These are phyloP conservation scores for Candida tammaniensis DNA, from an alignment of 805 yeast species.

Conservation along the genomic window DNA sequence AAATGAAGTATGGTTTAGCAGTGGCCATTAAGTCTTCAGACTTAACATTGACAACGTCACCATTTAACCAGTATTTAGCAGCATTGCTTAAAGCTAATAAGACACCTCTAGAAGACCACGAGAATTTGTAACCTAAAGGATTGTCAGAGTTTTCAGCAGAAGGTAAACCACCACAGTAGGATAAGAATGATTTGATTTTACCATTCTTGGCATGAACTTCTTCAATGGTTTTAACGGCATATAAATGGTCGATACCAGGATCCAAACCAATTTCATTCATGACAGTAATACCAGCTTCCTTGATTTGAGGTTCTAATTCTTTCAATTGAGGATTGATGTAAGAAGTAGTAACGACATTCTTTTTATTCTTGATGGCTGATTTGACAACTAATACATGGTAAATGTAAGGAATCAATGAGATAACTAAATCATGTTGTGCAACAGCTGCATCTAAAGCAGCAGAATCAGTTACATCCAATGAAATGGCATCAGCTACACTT, in stretches of 20 bases:
- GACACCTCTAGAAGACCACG: constrained; percentile 99
- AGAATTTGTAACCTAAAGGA: constrained; percentile 97
- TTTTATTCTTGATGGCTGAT: constrained; percentile 86
- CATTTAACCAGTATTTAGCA: constrained; percentile 87
- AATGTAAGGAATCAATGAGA: constrained; percentile 94
- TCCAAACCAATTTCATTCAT: constrained; percentile 99
- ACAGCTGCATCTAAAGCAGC: constrained; percentile 76
- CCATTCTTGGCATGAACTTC: constrained; percentile 93
- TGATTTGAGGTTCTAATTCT: constrained; percentile 81
- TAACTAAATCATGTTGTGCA: constrained; percentile 75
- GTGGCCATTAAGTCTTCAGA: constrained; percentile 93
- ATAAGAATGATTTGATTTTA: constrained; percentile 87
- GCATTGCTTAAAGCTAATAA: constrained; percentile 90
- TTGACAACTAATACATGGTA: constrained; percentile 91
- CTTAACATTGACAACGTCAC: constrained; percentile 71
- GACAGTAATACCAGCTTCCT: constrained; percentile 93
- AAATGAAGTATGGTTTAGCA: constrained; percentile 92
- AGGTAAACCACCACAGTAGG: constrained; percentile 98
- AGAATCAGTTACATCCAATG: constrained; percentile 83
- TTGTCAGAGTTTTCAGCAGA: constrained; percentile 97
- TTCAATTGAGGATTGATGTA: constrained; percentile 90
- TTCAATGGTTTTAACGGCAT: constrained; percentile 96
- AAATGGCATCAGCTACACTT: constrained; percentile 71
- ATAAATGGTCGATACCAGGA: constrained; percentile 98
- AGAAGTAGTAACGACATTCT: constrained; percentile 90